These are phyloP conservation scores for Bonnemaisonia californica DNA, from an alignment of 31 red algal species.

Conservation along the genomic window DNA sequence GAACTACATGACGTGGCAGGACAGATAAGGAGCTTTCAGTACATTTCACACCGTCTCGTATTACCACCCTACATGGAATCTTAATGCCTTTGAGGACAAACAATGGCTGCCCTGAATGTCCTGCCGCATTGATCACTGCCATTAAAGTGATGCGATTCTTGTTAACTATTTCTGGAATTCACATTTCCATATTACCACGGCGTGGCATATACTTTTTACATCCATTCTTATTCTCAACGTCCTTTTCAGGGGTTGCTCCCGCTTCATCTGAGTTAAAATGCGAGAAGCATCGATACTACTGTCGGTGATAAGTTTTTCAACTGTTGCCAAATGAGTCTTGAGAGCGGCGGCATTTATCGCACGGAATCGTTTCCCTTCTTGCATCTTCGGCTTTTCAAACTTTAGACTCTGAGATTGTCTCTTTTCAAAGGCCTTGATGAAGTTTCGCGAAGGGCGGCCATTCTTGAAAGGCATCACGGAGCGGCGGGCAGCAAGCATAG, in stretches of 20 bases:
- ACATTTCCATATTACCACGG: neutral
- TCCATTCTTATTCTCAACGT: neutral
- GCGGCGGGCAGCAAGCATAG: neutral
- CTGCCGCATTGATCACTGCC: neutral
- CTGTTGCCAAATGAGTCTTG: neutral
- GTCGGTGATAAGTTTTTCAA: neutral
- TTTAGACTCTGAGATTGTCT: neutral
- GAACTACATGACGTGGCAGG: no score
- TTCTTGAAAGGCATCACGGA: neutral
- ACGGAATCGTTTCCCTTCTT: neutral
- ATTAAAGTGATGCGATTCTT: neutral
- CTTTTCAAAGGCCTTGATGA: neutral
- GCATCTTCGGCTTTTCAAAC: neutral
- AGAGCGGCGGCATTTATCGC: slow-evolving; percentile 6
- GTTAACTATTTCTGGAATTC: neutral
- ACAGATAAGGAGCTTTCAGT: no score
- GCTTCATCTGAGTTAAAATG: neutral
- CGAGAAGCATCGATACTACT: neutral
- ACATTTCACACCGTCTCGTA: slow-evolving; percentile 9
- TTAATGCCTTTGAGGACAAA: neutral
- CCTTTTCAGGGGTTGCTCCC: slow-evolving; percentile 6
- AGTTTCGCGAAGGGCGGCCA: neutral
- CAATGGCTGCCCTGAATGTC: neutral
- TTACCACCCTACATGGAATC: neutral
- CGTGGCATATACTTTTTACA: neutral